Base-by-base conservation (phyloP, 164 flowering plant genomes). In the Pachysandra terminalis region DNA sequence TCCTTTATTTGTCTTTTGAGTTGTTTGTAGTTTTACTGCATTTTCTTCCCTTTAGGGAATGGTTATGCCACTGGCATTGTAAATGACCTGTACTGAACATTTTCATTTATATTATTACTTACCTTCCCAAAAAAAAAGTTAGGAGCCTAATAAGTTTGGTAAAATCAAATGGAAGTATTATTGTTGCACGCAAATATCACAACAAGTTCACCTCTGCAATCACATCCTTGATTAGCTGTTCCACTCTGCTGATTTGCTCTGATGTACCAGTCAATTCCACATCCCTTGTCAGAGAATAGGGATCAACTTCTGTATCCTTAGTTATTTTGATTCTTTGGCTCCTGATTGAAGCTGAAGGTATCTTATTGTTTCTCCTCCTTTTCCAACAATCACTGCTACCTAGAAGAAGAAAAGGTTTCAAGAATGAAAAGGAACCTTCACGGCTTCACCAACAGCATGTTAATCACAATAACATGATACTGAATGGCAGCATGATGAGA, bases 311-410 rank as follows among this genome's bases (percentile, higher is more conserved):
- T 63, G 75, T 72, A 59, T 92, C 98, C 56, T 89, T 78, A 14
- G 94, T 89, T 48, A 92, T 86, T 74, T 93, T 96, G 75, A 93
- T 90, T 76, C 79, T n/a, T n/a, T 93, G 9, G 98, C 95, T 13
- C 98, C 98, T 73, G 98, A 93, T 68, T 86, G 91, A 59, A 70
- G 67, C 72, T 93, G 98, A 67, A 93, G 89, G 68, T 86, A 82
- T 73, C 87, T 90, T 40, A 93, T 90, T 26, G 95, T 93, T 66
- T 93, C 96, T 56, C 98, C 98, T 61, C 82, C 87, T 72, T 86
- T 93, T 6, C 96, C 98, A 79, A 93, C 90, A 19, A 93, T 90
- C 27, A 90, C 98, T 70, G 96, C 96, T 68, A 93, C 98, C 74
- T 72, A 28, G 10, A 51, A 51, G 17, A n/a, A n/a, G 1, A 5